These are phyloP conservation scores for Leccinum obscurum DNA, from an alignment of 768 basidiomycete species.

Conservation along the genomic window DNA sequence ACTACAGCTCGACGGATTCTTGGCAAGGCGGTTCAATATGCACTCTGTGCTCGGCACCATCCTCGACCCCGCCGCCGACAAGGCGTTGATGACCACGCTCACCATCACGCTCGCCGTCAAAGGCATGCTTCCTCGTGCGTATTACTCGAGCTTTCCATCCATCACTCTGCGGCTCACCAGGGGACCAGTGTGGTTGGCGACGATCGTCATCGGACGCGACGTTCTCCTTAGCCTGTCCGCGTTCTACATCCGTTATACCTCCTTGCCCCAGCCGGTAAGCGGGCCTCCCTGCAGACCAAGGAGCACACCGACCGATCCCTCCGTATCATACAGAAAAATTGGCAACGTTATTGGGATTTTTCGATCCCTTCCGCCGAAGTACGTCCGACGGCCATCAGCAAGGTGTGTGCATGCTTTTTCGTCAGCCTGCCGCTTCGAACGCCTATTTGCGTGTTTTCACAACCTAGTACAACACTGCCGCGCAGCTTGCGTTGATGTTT, in stretches of 20 bases:
- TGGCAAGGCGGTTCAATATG: slow-evolving; percentile 87
- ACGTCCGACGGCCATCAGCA: slow-evolving; percentile 90
- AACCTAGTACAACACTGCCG: slow-evolving; percentile 80
- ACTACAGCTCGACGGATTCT: slow-evolving; percentile 81
- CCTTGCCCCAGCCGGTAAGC: slow-evolving; percentile 78
- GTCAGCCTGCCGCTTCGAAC: not conserved
- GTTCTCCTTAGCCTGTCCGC: slow-evolving; percentile 82
- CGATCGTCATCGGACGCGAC: slow-evolving; percentile 88
- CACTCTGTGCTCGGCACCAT: slow-evolving; percentile 92
- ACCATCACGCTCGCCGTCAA: slow-evolving; percentile 84
- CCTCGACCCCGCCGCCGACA: slow-evolving; percentile 97
- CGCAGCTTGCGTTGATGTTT: slow-evolving; percentile 92
- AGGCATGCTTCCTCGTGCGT: slow-evolving; percentile 78
- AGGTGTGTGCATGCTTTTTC: slow-evolving; percentile 45
- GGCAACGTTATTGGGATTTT: slow-evolving; percentile 93
- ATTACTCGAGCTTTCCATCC: not conserved
- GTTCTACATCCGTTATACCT: slow-evolving; percentile 91
- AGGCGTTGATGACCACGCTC: slow-evolving; percentile 91
- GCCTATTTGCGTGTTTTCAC: not conserved
- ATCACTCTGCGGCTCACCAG: not conserved
- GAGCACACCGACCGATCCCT: slow-evolving; percentile 2
- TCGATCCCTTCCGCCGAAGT: slow-evolving; percentile 95
- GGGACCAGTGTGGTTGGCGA: slow-evolving; percentile 74
- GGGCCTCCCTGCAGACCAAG: not conserved
- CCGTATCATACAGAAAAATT: slow-evolving; percentile 70